Percentiles rank a stretch among this genome's conserved stretches.
phyloP scores from a whole-genome alignment of 2,329 filamentous ascomycete genomes.

The Ceratocystis lukuohia region DNA sequence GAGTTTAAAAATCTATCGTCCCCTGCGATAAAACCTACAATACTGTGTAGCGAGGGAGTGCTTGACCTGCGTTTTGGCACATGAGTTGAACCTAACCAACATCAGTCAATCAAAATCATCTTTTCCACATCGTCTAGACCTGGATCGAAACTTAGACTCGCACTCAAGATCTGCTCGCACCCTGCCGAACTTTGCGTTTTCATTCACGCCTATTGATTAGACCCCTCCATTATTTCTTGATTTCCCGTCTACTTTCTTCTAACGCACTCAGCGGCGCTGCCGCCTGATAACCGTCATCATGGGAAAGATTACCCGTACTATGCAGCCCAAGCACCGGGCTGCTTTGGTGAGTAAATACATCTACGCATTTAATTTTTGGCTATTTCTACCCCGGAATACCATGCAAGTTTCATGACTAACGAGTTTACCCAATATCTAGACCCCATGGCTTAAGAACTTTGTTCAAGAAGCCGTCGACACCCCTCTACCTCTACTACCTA shows the following conservation, averaged over 20 bases:
- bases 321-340: conserved; percentile 54
- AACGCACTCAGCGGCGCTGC: not conserved
- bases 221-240: not conserved
- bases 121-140: not conserved
- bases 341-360: conserved; percentile 42
- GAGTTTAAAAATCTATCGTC: not conserved
- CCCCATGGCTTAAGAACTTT: conserved; percentile 74
- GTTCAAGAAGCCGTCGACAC: conserved; percentile 55
- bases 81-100: not conserved
- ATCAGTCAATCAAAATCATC: not conserved
- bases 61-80: not conserved
- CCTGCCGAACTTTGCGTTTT: not conserved
- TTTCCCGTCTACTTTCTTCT: not conserved
- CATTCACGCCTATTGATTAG: not conserved
- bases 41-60: not conserved
- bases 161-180: not conserved
- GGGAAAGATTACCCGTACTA: conserved; percentile 55
- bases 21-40: not conserved
- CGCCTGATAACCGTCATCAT: conserved; percentile 35
- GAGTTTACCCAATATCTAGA: conserved; percentile 38
- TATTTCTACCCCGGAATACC: not conserved
- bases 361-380: not conserved
- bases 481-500: conserved; percentile 63
- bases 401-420: conserved; percentile 2
- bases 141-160: not conserved